phyloP scores from a whole-genome alignment of 2,329 filamentous ascomycete genomes.

The Stagonosporopsis vannaccii region DNA sequence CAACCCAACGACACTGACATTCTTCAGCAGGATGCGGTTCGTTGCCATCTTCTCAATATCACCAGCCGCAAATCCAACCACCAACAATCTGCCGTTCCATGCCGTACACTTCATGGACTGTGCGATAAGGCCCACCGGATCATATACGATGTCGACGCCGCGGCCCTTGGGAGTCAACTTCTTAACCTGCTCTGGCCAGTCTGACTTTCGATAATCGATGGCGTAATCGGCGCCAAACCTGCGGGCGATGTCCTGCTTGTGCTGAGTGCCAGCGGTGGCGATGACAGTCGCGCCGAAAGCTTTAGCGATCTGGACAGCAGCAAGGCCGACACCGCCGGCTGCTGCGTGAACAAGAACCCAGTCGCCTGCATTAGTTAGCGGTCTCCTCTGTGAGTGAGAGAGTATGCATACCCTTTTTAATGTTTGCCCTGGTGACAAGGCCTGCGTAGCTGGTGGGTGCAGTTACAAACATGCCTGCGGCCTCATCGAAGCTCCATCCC shows the following conservation, averaged over 20 bases:
- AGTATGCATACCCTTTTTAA: constrained; percentile 62
- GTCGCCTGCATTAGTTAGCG: constrained; percentile 63
- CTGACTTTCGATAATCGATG: constrained; percentile 74
- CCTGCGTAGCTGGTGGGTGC: constrained; percentile 89
- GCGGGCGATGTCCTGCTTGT: constrained; percentile 81
- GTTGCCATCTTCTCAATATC: constrained; percentile 89
- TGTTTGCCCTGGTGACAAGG: constrained; percentile 76
- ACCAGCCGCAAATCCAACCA: constrained; percentile 89
- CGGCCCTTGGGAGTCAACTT: constrained; percentile 74
- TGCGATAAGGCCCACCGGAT: constrained; percentile 90
- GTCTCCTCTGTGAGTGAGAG: not conserved
- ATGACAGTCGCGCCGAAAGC: constrained; percentile 91
- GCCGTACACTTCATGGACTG: constrained; percentile 88
- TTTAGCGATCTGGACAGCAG: constrained; percentile 93
- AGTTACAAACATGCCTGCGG: constrained; percentile 89
- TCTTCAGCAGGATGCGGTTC: constrained; percentile 93
- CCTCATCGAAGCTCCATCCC: constrained; percentile 84
- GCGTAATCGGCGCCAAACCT: constrained; percentile 85
- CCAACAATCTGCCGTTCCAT: constrained; percentile 88
- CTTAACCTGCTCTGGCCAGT: constrained; percentile 74
- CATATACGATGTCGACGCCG: constrained; percentile 92
- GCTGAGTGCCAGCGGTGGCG: constrained; percentile 81
- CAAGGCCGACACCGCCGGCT: constrained; percentile 88
- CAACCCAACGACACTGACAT: constrained; percentile 86
- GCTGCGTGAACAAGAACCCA: constrained; percentile 91